Evolutionary conservation across 192 early-diverging fungal species (phyloP), one percentile per base, ranked within the genome.

Genomic region (Diversispora eburnea): DNA sequence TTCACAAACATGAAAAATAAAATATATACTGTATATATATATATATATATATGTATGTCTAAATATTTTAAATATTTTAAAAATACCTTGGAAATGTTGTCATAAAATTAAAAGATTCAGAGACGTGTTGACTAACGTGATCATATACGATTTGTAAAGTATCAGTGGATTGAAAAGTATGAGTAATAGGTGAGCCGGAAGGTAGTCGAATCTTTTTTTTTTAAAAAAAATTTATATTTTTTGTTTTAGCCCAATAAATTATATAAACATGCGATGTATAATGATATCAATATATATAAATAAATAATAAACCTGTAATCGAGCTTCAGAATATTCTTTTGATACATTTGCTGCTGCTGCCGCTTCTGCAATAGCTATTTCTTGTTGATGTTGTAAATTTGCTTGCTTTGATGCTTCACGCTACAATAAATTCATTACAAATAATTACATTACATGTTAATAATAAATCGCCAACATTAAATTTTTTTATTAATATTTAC

Each of bases 241-340:
- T 33, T n/a, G n/a, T n/a, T 33, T 33, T 33, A 33, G 10, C 1
- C 7, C 8, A 46, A n/a, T 7, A 17, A 20, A 43, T 19, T 49
- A 17, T 4, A 22, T 58, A 3, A 0, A 63, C 7, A 65, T 8
- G 57, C 46, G 4, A 59, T n/a, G 33, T 9, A 63, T 33, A 22
- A 25, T 4, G 6, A 3, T 25, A 60, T n/a, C 25, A 64, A 2
- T 59, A 58, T 47, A 10, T 15, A 49, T 25, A 2, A 5, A 49
- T 25, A 2, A 5, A 39, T 25, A 41, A 68, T 89, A 86, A 79
- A 93, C 91, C 84, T 93, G 91, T 25, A 95, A 70, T 49, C 92
- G 73, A 5, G 92, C 77, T 61, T 95, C 93, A 0, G 84, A 83
- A 71, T 95, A 95, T 8, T 90, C 86, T 66, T 84, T 88, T n/a